phyloP scores from a whole-genome alignment of 2,329 filamentous ascomycete genomes.

The Beauveria caledonica region DNA sequence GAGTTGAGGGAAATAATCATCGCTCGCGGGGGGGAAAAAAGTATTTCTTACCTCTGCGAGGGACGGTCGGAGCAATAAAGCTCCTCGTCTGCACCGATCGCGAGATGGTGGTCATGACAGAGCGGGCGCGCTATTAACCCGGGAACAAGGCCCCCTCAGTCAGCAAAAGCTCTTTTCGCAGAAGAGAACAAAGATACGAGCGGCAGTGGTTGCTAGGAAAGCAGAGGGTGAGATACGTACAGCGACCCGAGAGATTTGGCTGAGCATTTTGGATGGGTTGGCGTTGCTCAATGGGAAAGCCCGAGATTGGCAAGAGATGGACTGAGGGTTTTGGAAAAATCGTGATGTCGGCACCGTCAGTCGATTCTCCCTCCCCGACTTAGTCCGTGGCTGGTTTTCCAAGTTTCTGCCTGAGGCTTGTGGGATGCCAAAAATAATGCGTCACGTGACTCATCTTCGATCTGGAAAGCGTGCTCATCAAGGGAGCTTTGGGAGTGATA shows the following conservation, averaged over 20 bases:
- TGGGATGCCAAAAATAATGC: background rate
- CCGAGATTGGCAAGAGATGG: constrained; percentile 24
- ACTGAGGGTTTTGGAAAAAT: constrained; percentile 39
- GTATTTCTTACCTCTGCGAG: constrained; percentile 48
- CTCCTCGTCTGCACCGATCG: constrained; percentile 43
- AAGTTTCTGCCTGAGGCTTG: constrained; percentile 13
- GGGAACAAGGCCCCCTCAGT: constrained; percentile 21
- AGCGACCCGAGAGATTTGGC: constrained; percentile 46
- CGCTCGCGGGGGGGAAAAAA: background rate
- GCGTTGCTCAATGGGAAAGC: constrained; percentile 40
- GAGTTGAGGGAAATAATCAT: constrained; percentile 3
- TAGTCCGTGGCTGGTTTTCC: constrained; percentile 10
- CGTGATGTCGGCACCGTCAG: constrained; percentile 25
- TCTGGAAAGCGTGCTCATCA: no score
- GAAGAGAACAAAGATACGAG: background rate
- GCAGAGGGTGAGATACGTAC: constrained; percentile 32
- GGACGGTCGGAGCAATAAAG: constrained; percentile 53
- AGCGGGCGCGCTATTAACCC: constrained; percentile 40
- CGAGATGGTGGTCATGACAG: constrained; percentile 41
- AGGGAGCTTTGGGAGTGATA: background rate
- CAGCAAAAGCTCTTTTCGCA: constrained; percentile 10
- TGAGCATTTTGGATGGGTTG: constrained; percentile 45
- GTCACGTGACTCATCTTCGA: constrained; percentile 4
- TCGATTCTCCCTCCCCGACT: constrained; percentile 4
- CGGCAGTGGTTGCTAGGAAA: background rate